phyloP scores from a whole-genome alignment of 768 basidiomycete genomes.

The Rhizopogon rudus region DNA sequence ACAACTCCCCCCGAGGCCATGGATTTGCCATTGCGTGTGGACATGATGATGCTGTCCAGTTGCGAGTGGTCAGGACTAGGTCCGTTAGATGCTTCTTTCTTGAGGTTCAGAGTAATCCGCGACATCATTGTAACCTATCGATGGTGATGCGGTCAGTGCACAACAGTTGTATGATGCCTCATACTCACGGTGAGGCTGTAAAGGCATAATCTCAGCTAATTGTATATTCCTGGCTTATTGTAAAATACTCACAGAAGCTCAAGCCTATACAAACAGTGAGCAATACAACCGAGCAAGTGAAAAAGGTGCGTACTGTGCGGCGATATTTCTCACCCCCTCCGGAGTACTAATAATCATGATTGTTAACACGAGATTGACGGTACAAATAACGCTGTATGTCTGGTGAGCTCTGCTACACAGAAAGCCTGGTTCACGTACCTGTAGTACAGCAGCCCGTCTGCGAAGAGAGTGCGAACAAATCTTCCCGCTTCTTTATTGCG shows the following conservation, averaged over 20 bases:
- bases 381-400: constrained; percentile 30
- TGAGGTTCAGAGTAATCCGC: constrained; percentile 59
- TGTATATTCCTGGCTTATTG: constrained; percentile 24
- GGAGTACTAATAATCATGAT: constrained; percentile 32
- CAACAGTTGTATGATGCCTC: neutral
- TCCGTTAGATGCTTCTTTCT: constrained; percentile 24
- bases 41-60: neutral
- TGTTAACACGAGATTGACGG: constrained; percentile 33
- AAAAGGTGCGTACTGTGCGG: constrained; percentile 23
- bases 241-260: constrained; percentile 35
- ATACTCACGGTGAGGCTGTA: constrained; percentile 11
- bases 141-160: neutral
- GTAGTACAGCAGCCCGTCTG: constrained; percentile 33
- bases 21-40: neutral
- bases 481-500: constrained; percentile 10
- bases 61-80: neutral
- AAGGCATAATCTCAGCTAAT: constrained; percentile 30
- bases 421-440: constrained; percentile 13
- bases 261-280: constrained; percentile 12
- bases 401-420: neutral
- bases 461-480: constrained; percentile 20
- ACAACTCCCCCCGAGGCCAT: neutral
- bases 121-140: constrained; percentile 65
- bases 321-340: constrained; percentile 29
- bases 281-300: neutral